Conservation (phyloP, 257 asterid species). For the Nicotiana undulata region DNA sequence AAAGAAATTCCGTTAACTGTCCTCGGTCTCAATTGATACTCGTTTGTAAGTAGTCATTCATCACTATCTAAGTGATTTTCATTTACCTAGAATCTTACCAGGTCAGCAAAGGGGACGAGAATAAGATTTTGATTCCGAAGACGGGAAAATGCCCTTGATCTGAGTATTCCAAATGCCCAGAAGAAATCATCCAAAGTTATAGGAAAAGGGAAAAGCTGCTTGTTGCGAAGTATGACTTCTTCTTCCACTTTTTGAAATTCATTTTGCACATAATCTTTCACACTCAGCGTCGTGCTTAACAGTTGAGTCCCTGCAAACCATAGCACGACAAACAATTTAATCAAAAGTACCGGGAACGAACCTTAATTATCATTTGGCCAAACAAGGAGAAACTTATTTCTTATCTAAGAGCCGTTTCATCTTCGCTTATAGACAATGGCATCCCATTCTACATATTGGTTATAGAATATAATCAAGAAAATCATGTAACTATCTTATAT, state of each 20-base stretch:
- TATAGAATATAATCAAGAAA: background rate
- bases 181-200: slow-evolving; percentile 76
- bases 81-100: slow-evolving; percentile 42
- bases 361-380: background rate
- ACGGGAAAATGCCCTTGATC: slow-evolving; percentile 90
- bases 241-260: slow-evolving; percentile 63
- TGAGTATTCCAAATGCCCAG: slow-evolving; percentile 95
- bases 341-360: background rate
- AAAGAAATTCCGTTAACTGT: background rate
- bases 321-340: slow-evolving; percentile 5
- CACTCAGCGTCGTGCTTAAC: slow-evolving; percentile 75
- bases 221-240: slow-evolving; percentile 71
- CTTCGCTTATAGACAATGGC: background rate
- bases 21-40: background rate
- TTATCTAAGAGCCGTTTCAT: background rate
- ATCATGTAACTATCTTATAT: background rate
- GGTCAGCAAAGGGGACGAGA: slow-evolving; percentile 81
- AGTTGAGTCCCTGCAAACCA: slow-evolving; percentile 70
- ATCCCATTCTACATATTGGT: background rate
- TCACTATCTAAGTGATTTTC: background rate
- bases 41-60: background rate
- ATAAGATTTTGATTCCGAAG: slow-evolving; percentile 79
- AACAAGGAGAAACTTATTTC: background rate
- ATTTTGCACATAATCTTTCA: slow-evolving; percentile 71
- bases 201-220: slow-evolving; percentile 65